phyloP scores from a whole-genome alignment of 306 rosid genomes.

The Gastrolobium villosum region DNA sequence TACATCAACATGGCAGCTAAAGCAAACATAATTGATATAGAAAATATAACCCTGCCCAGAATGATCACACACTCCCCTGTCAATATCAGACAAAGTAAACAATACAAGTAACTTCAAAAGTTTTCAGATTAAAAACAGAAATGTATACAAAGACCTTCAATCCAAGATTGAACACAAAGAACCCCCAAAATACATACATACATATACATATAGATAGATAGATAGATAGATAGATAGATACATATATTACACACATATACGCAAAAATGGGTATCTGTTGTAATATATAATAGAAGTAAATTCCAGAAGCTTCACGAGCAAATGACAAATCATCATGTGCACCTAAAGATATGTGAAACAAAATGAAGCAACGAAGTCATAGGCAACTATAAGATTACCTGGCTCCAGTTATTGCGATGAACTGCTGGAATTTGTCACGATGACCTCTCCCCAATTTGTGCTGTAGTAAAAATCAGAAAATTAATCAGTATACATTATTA shows the following conservation, averaged over 20 bases:
- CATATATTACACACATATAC: not conserved
- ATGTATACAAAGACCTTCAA: not conserved
- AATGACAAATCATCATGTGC: slow-evolving; percentile 11
- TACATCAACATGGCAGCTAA: not conserved
- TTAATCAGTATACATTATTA: slow-evolving; percentile 10
- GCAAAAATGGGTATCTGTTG: not conserved
- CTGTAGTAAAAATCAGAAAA: slow-evolving; percentile 60
- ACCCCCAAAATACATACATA: not conserved
- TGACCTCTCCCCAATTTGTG: slow-evolving; percentile 92
- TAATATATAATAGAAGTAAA: slow-evolving; percentile 8
- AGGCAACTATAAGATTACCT: slow-evolving; percentile 61
- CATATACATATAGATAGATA: too few species aligned
- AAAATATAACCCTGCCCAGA: slow-evolving; percentile 4
- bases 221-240: too few species aligned
- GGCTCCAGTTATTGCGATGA: slow-evolving; percentile 89
- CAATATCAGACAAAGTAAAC: slow-evolving; percentile 27
- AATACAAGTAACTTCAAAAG: slow-evolving; percentile 8
- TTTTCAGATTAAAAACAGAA: slow-evolving; percentile 10
- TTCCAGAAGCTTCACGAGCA: slow-evolving; percentile 8
- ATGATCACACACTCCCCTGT: not conserved
- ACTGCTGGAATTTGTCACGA: slow-evolving; percentile 97
- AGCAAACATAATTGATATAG: not conserved
- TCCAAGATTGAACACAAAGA: slow-evolving; percentile 4
- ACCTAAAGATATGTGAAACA: not conserved
- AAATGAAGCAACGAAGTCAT: slow-evolving; percentile 33